A percentile compares a stretch with the other conserved stretches of the same genome.
Evolutionary conservation across 73 alveolate genomes (phyloP).

Genomic region (Tetrahymena malaccensis): DNA sequence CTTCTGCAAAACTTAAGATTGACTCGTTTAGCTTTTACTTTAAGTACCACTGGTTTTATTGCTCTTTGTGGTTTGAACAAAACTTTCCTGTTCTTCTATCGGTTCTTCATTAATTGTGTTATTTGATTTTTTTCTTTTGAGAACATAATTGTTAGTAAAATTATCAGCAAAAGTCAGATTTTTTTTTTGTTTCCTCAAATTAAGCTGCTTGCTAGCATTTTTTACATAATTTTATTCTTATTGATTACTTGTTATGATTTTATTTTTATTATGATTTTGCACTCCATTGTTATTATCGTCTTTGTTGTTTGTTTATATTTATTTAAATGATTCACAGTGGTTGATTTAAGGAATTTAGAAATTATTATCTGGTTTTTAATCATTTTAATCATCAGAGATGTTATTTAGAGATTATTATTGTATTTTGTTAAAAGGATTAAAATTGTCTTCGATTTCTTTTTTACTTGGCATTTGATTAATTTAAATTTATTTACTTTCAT

Average conservation of each 20-base stretch:
- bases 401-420: background rate
- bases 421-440: no score
- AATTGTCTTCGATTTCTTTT: background rate
- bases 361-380: no score
- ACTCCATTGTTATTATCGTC: no score
- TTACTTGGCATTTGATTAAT: background rate
- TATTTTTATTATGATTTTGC: no score
- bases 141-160: background rate
- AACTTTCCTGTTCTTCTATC: background rate
- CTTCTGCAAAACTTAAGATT: background rate
- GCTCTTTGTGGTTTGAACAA: background rate
- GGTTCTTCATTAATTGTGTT: background rate
- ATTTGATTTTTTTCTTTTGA: background rate
- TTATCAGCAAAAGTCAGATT: background rate
- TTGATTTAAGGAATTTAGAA: background rate
- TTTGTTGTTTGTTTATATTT: background rate
- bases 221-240: no score
- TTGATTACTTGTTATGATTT: no score
- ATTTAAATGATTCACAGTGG: background rate
- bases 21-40: background rate
- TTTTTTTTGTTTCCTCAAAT: background rate
- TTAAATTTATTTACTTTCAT: background rate
- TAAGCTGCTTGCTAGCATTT: background rate
- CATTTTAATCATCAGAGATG: background rate
- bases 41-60: background rate